Percentiles rank a stretch among this genome's conserved stretches.
These are phyloP conservation scores for Quillaja saponaria DNA, from an alignment of 306 rosid genomes.

Conservation along the genomic window DNA sequence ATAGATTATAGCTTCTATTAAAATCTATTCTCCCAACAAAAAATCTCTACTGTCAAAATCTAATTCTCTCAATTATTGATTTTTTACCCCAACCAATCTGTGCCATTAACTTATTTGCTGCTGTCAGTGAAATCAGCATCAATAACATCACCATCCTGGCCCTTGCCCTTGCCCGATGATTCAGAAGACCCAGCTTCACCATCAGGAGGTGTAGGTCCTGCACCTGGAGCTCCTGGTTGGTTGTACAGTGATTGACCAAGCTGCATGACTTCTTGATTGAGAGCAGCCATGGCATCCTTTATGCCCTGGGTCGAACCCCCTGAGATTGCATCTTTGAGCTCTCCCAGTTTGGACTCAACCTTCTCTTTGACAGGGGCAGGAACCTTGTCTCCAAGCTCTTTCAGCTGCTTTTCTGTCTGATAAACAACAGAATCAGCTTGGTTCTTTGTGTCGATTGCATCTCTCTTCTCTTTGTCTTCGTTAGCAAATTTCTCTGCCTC, in stretches of 20 bases:
- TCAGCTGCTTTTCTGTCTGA: slow-evolving; percentile 91
- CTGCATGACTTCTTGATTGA: slow-evolving; percentile 96
- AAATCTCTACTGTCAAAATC: no score
- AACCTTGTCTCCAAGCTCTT: slow-evolving; percentile 91
- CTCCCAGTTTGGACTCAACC: slow-evolving; percentile 83
- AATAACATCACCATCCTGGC: slow-evolving; percentile 79
- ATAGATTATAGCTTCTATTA: no score
- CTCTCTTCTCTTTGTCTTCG: slow-evolving; percentile 95
- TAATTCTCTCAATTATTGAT: no score
- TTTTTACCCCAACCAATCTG: no score
- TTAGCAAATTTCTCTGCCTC: slow-evolving; percentile 78
- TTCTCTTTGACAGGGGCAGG: slow-evolving; percentile 87
- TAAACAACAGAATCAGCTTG: slow-evolving; percentile 92
- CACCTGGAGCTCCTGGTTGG: slow-evolving; percentile 72
- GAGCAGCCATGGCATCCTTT: slow-evolving; percentile 88
- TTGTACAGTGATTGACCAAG: slow-evolving; percentile 86
- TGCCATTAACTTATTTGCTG: no score
- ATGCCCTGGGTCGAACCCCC: slow-evolving; percentile 75
- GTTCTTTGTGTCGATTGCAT: slow-evolving; percentile 86
- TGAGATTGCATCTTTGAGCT: slow-evolving; percentile 76
- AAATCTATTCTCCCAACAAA: no score
- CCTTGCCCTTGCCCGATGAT: slow-evolving; percentile 57
- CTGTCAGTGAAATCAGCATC: slow-evolving; percentile 85
- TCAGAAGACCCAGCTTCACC: slow-evolving; percentile 68
- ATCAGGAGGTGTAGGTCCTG: slow-evolving; percentile 62